A percentile compares a stretch with the other conserved stretches of the same genome.
Evolutionary conservation across 2,329 filamentous ascomycete species (phyloP).

Genomic region (Pseudogymnoascus sp.): DNA sequence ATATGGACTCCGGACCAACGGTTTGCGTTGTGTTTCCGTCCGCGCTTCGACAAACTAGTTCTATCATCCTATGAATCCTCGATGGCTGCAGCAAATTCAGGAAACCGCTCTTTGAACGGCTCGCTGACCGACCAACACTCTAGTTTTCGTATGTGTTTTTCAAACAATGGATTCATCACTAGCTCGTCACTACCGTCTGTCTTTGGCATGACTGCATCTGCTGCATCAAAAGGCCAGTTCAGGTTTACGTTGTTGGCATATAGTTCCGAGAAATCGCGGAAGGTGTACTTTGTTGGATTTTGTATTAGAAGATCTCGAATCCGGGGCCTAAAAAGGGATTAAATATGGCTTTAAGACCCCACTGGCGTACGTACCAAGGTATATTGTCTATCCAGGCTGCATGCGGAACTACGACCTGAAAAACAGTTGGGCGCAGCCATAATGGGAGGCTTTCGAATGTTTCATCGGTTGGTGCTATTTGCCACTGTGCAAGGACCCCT

Average conservation of each 20-base stretch:
- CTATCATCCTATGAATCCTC: neutral
- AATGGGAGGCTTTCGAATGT: constrained; percentile 4
- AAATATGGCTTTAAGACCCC: neutral
- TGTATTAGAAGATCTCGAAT: constrained; percentile 11
- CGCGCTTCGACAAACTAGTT: neutral
- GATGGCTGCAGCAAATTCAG: constrained; percentile 9
- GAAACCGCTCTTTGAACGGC: constrained; percentile 8
- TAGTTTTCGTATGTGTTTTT: constrained; percentile 6
- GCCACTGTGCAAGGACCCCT: neutral
- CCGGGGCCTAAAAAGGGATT: neutral
- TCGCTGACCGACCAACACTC: constrained; percentile 9
- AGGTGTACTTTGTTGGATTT: constrained; percentile 10
- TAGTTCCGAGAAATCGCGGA: constrained; percentile 8
- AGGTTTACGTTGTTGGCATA: constrained; percentile 7
- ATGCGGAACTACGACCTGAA: constrained; percentile 9
- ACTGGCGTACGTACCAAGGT: constrained; percentile 4
- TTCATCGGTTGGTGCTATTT: neutral
- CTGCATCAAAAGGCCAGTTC: constrained; percentile 6
- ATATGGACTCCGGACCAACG: neutral
- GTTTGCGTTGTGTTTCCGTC: neutral
- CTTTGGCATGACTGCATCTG: constrained; percentile 7
- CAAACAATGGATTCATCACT: constrained; percentile 8
- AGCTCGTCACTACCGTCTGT: neutral
- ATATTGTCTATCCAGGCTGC: constrained; percentile 12
- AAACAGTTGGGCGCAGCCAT: constrained; percentile 9